Evolutionary conservation across 176 grass and related monocot genomes (phyloP), one percentile per base, ranked within the genome.

Genomic region (Ananas comosus): DNA sequence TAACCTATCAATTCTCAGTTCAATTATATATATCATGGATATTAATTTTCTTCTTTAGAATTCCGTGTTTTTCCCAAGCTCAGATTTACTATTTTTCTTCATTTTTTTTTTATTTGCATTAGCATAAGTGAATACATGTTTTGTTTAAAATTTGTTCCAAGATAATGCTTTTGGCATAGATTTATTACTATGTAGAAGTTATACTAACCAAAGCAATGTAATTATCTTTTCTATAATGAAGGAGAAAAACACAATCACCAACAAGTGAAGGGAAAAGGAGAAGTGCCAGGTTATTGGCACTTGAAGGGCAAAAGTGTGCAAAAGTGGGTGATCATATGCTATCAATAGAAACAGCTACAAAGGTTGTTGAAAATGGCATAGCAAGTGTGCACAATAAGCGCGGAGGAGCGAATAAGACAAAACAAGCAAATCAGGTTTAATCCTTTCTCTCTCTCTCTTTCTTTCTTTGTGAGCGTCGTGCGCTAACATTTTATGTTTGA

Each of bases 201-300:
- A 9, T n/a, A 9, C 21, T 61, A 61, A n/a, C 21, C 17, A 61
- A 18, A 8, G 21, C 10, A 10, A 19, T 22, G 16, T 16, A 33
- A 14, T 51, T 51, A 13, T 68, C n/a, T 19, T 54, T 54, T 3
- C 25, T 53, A 16, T 29, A 11, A 48, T 57, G 11, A 22, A 77
- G 75, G 18, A 77, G 53, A 65, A 70, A 79, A 48, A 73, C 70
- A 22, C 4, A 58, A 12, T 5, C 19, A 25, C 57, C 42, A 13
- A 11, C 33, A 2, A 18, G 73, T 72, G 80, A 74, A 82, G 84
- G 84, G 72, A 87, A 91, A 71, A 82, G 75, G 53, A 68, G 88
- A 71, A 91, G 88, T 63, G 85, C 85, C 10, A 91, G 88, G 58
- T 64, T 87, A 67, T 18, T 80, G 61, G 80, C 80, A 69, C 81